phyloP scores from a whole-genome alignment of 306 rosid genomes.

The Argentina anserina region DNA sequence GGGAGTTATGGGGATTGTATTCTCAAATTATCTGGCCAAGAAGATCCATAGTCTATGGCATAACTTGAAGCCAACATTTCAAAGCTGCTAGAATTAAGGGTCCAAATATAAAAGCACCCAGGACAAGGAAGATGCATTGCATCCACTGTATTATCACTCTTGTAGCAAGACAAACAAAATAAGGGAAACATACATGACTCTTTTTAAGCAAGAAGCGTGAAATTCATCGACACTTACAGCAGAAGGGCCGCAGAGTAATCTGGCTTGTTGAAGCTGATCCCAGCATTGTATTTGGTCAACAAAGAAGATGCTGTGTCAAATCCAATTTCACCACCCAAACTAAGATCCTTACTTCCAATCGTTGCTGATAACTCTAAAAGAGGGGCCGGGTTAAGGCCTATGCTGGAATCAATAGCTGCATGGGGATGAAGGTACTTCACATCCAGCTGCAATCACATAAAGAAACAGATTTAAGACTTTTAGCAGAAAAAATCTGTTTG shows the following conservation, averaged over 20 bases:
- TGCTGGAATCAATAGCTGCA: constrained; percentile 81
- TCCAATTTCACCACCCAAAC: constrained; percentile 87
- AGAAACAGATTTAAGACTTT: constrained; percentile 20
- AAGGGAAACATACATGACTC: constrained; percentile 1
- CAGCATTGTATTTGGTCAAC: constrained; percentile 79
- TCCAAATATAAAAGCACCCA: background rate
- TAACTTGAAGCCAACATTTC: background rate
- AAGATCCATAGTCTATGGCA: constrained; percentile 1
- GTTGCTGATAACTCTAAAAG: constrained; percentile 75
- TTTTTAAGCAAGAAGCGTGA: constrained; percentile 6
- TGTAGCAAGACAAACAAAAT: background rate
- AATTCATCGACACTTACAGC: constrained; percentile 50
- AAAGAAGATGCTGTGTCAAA: constrained; percentile 86
- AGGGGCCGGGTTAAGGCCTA: constrained; percentile 82
- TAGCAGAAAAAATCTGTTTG: background rate
- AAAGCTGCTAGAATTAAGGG: background rate
- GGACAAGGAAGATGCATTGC: background rate
- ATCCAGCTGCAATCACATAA: constrained; percentile 58
- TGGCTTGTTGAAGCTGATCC: constrained; percentile 71
- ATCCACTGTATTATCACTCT: background rate
- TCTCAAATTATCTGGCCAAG: background rate
- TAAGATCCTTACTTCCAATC: constrained; percentile 72
- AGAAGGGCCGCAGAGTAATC: constrained; percentile 72
- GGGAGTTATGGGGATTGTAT: background rate
- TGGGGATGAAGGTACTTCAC: constrained; percentile 85